Base-by-base conservation (phyloP, 441 rosid species). In the Rhodomyrtus psidioides region DNA sequence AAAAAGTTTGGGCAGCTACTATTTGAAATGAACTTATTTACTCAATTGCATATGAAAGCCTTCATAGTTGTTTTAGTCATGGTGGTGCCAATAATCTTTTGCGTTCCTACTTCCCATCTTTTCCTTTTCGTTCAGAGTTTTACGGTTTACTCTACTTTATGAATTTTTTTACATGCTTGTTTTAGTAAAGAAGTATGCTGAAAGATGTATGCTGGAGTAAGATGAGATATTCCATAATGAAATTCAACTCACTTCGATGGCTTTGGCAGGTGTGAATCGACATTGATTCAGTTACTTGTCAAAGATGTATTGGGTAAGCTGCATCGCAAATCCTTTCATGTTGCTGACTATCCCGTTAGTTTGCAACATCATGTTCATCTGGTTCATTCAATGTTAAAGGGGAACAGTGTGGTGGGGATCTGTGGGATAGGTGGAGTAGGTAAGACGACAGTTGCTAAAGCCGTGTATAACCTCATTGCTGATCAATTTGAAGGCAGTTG, bases 321-420 rank as follows among this genome's bases (percentile, higher is more conserved):
- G 1, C 0, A 0, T 62, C 76, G 13, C 76, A 0, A 65, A 65
- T 65, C 76, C 34, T 24, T 65, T 13, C 46, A 34, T 34, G 76
- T 65, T 65, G 76, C 76, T 19, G 46, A 65, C 76, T 19, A 4
- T 1, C 76, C 76, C 4, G 76, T 65, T 65, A 1, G 0, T 9
- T 65, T 65, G 46, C 46, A 34, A 0, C 46, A 13, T 19, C 76
- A 34, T 65, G 26, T 65, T 4, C 14, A 65, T 65, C 4, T 65
- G 76, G 23, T 34, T 65, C 21, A 2, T 65, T 65, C 76, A 9
- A 17, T 1, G 0, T 0, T 65, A 34, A 6, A 0, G 14, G 0
- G 46, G 76, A 65, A 5, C 76, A 23, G 76, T 30, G 26, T 5
- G 4, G 76, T 65, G 46, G 76, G 76, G 76, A 26, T 30, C 0